Evolutionary conservation across 352 stramenopile species (phyloP), one percentile per base, ranked within the genome.

Genomic region (Achlya hypogyna): DNA sequence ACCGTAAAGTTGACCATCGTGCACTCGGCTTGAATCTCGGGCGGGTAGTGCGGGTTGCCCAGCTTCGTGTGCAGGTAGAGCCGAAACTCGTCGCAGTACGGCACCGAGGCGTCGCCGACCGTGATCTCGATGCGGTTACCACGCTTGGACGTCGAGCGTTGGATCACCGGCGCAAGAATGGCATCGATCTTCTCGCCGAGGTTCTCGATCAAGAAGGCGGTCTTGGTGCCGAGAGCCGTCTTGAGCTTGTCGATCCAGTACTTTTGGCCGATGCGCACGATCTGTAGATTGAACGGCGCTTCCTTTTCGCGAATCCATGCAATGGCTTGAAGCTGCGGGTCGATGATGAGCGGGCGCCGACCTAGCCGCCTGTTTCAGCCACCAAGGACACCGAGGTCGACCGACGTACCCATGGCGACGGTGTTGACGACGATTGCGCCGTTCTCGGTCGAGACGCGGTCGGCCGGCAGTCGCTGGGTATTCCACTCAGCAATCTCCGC

Each of bases 1-100:
- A 98, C 93, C 5, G 93, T 98, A 62, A 98, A 98, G 75, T 98
- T 98, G 43, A 98, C 89, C 25, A 98, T 89, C 35, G 92, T 98
- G 54, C 87, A 96, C 71, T 98, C 92, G 9, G 93, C 93, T 70
- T 98, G 93, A 62, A 98, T 97, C 74, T 98, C 93, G 18, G 93
- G 93, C 28, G 93, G 92, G 64, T 97, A 98, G 58, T 98, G 93
- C 45, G 93, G 93, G 45, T 98, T 98, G 5, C 82, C 86, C 23
- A 98, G 75, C 71, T 98, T 98, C n/a, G 92, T 98, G 76, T 98
- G 92, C 51, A 98, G 63, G 62, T 97, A 98, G 51, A 98, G 74
- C 34, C 87, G 81, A 73, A 98, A 98, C 40, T 96, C 90, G 62
- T 96, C 87, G 60, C 97, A 95, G 72, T 97, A 98, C 28, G 95